These are phyloP conservation scores for Ceratocystis lukuohia DNA, from an alignment of 2,329 filamentous ascomycete species.

Conservation along the genomic window DNA sequence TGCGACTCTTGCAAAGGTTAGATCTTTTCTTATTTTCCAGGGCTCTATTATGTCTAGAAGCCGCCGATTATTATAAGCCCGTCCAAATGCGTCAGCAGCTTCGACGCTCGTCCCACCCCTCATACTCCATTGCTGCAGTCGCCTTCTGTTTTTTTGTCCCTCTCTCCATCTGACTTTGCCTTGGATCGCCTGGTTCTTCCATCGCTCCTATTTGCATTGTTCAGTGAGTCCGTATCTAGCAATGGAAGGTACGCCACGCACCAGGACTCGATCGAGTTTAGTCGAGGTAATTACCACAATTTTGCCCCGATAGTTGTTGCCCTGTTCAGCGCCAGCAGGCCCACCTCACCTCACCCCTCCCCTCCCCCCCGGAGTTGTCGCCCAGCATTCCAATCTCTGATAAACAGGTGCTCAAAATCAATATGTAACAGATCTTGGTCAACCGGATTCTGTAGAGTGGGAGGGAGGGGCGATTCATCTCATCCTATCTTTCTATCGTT, in stretches of 20 bases:
- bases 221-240: neutral
- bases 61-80: no score
- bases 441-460: neutral
- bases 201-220: neutral
- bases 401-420: neutral
- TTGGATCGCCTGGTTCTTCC: neutral
- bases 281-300: neutral
- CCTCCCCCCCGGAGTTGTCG: neutral
- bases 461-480: no score
- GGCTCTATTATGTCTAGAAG: no score
- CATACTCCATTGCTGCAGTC: neutral
- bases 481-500: conserved; percentile 2
- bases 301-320: neutral
- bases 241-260: neutral
- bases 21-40: no score
- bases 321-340: neutral
- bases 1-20: no score
- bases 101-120: neutral
- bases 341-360: neutral
- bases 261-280: neutral
- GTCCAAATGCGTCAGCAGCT: neutral
- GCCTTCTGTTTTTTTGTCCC: neutral
- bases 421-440: conserved; percentile 11
- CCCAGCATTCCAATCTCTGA: neutral
- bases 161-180: neutral